These are phyloP conservation scores for Cytospora paraplurivora DNA, from an alignment of 2,329 filamentous ascomycete species.

Conservation along the genomic window DNA sequence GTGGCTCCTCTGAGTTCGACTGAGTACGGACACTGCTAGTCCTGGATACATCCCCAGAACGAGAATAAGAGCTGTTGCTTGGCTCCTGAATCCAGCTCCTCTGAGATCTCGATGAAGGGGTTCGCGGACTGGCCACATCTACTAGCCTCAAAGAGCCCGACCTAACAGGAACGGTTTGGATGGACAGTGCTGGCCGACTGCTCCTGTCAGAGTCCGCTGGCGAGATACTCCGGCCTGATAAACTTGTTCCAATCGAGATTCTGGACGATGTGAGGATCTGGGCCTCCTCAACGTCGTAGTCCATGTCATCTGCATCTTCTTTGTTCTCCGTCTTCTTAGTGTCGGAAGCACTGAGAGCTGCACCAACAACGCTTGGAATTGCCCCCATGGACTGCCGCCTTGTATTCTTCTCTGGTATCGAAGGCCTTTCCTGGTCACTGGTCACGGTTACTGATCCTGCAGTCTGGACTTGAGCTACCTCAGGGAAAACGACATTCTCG, in stretches of 20 bases:
- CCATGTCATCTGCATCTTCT: slow-evolving; percentile 46
- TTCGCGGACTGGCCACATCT: slow-evolving; percentile 56
- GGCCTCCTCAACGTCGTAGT: slow-evolving; percentile 55
- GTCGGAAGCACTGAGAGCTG: neutral
- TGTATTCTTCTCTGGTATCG: neutral
- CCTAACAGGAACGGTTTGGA: slow-evolving; percentile 44
- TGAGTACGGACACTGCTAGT: slow-evolving; percentile 45
- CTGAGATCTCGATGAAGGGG: slow-evolving; percentile 51
- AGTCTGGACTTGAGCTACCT: neutral
- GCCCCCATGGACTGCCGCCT: slow-evolving; percentile 2
- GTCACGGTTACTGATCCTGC: slow-evolving; percentile 42
- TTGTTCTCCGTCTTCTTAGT: slow-evolving; percentile 26
- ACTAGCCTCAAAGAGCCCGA: slow-evolving; percentile 59
- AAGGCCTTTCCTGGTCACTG: slow-evolving; percentile 48
- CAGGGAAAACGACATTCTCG: neutral
- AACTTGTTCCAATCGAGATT: slow-evolving; percentile 45
- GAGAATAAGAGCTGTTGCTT: slow-evolving; percentile 42
- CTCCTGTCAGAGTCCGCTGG: slow-evolving; percentile 52
- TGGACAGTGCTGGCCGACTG: slow-evolving; percentile 35
- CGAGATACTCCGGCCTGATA: slow-evolving; percentile 52
- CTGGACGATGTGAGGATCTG: slow-evolving; percentile 60
- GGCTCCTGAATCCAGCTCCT: slow-evolving; percentile 49
- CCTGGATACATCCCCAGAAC: slow-evolving; percentile 45
- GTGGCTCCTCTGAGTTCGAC: slow-evolving; percentile 45
- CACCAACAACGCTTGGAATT: slow-evolving; percentile 9